These are phyloP conservation scores for Exophiala aquamarina DNA, from an alignment of 2,329 filamentous ascomycete genomes.

Conservation along the genomic window DNA sequence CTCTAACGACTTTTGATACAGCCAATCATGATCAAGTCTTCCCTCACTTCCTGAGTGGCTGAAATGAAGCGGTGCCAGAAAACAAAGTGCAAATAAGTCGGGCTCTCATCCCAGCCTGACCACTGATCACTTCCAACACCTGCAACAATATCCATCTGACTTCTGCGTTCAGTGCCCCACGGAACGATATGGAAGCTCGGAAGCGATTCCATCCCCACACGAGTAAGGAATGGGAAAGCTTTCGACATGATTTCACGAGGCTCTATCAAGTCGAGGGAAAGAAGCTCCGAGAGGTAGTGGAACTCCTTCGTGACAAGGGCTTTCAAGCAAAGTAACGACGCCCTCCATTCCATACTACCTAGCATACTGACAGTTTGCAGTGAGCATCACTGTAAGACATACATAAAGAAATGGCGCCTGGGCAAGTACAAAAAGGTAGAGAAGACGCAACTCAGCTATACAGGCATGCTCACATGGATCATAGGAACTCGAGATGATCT, in stretches of 20 bases:
- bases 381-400: conserved; percentile 1
- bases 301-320: neutral
- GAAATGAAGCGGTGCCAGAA: too few species aligned
- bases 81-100: too few species aligned
- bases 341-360: neutral
- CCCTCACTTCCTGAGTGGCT: too few species aligned
- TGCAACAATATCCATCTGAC: too few species aligned
- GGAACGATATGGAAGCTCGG: neutral
- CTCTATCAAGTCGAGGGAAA: conserved; percentile 5
- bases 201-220: neutral
- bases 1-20: too few species aligned
- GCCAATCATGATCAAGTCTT: too few species aligned
- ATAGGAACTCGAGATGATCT: conserved; percentile 4
- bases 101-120: too few species aligned
- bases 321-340: conserved; percentile 3
- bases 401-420: conserved; percentile 6
- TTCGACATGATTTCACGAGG: conserved; percentile 4
- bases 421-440: conserved; percentile 4
- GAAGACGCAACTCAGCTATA: too few species aligned
- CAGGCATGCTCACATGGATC: neutral
- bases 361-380: neutral
- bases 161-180: too few species aligned
- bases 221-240: conserved; percentile 1
- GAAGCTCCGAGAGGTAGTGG: conserved; percentile 1
- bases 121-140: too few species aligned